A percentile compares a stretch with the other conserved stretches of the same genome.
phyloP scores from a whole-genome alignment of 2,329 filamentous ascomycete species.

The Fusarium miscanthi region DNA sequence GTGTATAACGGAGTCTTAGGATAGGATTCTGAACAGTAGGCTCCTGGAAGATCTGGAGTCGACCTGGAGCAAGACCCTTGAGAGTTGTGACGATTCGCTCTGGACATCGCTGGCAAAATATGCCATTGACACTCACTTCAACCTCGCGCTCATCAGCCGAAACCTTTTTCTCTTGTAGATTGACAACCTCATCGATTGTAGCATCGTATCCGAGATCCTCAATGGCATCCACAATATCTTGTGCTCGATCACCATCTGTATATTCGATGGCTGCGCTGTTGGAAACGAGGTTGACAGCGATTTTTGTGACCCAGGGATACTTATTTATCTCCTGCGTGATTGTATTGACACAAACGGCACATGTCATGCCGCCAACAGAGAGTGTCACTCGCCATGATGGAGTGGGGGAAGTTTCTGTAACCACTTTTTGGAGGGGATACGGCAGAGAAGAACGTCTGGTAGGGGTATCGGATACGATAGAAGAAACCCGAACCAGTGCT shows the following conservation, averaged over 20 bases:
- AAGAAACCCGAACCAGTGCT: constrained; percentile 16
- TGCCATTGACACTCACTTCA: constrained; percentile 74
- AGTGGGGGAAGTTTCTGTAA: constrained; percentile 24
- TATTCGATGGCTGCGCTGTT: constrained; percentile 74
- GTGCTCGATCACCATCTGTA: constrained; percentile 47
- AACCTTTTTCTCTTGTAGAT: constrained; percentile 56
- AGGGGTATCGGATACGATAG: constrained; percentile 10
- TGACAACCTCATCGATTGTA: constrained; percentile 62
- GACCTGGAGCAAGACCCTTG: constrained; percentile 59
- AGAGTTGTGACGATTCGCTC: constrained; percentile 66
- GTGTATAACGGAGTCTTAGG: constrained; percentile 76
- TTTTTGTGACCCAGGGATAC: constrained; percentile 65
- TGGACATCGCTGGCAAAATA: constrained; percentile 80
- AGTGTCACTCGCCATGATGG: constrained; percentile 60
- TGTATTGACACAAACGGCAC: constrained; percentile 73
- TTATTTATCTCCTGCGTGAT: constrained; percentile 70
- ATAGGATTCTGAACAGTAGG: constrained; percentile 73
- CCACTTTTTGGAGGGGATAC: constrained; percentile 40
- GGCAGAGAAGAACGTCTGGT: constrained; percentile 14
- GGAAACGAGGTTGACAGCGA: constrained; percentile 72
- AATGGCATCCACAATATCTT: constrained; percentile 59
- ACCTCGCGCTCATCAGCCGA: constrained; percentile 62
- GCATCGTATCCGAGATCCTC: constrained; percentile 75
- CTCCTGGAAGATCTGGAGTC: constrained; percentile 63
- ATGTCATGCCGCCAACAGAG: constrained; percentile 80